Evolutionary conservation across 371 early-diverging fungal genomes (phyloP).

Genomic region (Mucor lusitanicus): DNA sequence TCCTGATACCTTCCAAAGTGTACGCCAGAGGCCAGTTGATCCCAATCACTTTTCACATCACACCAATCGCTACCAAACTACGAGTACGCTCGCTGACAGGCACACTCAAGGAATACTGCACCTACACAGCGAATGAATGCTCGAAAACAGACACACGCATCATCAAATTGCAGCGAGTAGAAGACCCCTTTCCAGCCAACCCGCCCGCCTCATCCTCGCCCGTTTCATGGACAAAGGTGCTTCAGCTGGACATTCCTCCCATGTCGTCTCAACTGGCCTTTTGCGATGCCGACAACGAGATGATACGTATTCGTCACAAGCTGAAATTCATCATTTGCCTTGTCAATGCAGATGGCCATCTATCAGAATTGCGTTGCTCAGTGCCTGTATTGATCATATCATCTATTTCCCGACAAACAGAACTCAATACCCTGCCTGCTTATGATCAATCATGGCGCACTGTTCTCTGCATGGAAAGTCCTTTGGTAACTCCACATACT

Average conservation of each 20-base stretch:
- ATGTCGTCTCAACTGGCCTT: slow-evolving; percentile 32
- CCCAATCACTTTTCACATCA: slow-evolving; percentile 40
- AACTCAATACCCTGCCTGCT: slow-evolving; percentile 36
- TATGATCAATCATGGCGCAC: slow-evolving; percentile 43
- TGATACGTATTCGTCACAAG: slow-evolving; percentile 49
- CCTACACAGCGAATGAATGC: slow-evolving; percentile 34
- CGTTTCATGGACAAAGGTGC: slow-evolving; percentile 21
- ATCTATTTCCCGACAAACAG: slow-evolving; percentile 33
- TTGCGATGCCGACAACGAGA: slow-evolving; percentile 45
- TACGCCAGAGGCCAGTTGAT: slow-evolving; percentile 40
- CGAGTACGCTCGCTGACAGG: slow-evolving; percentile 31
- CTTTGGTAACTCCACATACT: background rate
- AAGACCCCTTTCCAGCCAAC: slow-evolving; percentile 28
- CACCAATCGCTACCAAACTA: slow-evolving; percentile 33
- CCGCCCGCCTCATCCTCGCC: background rate
- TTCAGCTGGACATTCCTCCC: slow-evolving; percentile 33
- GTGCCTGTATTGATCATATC: slow-evolving; percentile 38
- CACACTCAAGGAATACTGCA: slow-evolving; percentile 45
- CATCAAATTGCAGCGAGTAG: slow-evolving; percentile 14
- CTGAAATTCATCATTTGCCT: slow-evolving; percentile 39
- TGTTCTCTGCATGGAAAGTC: slow-evolving; percentile 19
- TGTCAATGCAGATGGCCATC: slow-evolving; percentile 38
- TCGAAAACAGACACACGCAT: slow-evolving; percentile 45
- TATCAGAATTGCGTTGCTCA: slow-evolving; percentile 44
- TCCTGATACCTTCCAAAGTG: slow-evolving; percentile 40